Base-by-base conservation (phyloP, 73 alveolate species). In the Paramecium bursaria region DNA sequence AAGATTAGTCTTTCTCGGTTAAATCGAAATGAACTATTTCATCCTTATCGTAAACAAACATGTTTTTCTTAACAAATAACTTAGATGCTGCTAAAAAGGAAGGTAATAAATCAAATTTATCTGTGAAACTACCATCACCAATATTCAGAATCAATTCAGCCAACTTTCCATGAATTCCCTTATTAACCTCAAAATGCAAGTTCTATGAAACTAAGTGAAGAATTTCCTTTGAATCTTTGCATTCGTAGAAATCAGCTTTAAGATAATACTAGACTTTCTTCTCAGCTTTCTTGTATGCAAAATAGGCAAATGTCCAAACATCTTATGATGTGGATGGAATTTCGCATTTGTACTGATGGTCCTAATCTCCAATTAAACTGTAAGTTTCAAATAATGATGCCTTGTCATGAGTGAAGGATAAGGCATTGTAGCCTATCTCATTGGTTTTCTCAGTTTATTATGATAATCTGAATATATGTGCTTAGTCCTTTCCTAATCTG, bases 281-380 rank as follows among this genome's bases (percentile, higher is more conserved):
- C n/a, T 27, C 80, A 10, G 48, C 15, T 44, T 61, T 61, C 10
- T 51, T 33, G 17, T 61, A 61, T 3, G 80, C 80, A 61, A 33
- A 61, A 14, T 61, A 61, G n/a, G 46, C 54, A 33, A 61, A 61
- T 1, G 80, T 61, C 80, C 80, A 61, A 61, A 61, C 30, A 13
- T 61, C 80, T 11, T 33, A 15, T 61, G 22, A 31, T 14, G 30
- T 33, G 6, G 11, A 15, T 27, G 80, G 80, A 13, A 61, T 61
- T 33, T 61, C 39, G 29, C 80, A 61, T 61, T 27, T 30, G 11
- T 30, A 61, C 13, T 26, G 55, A 15, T 4, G 39, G 6, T 39
- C 11, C 5, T 39, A 5, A 7, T 39, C 49, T 7, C 39, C 54
- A 33, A 22, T 33, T 4, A 61, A 33, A 3, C 49, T 10, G 39